Percentiles rank a stretch among this genome's conserved stretches.
Evolutionary conservation across 2,329 filamentous ascomycete genomes (phyloP).

Genomic region (Trichoderma aggressivum): DNA sequence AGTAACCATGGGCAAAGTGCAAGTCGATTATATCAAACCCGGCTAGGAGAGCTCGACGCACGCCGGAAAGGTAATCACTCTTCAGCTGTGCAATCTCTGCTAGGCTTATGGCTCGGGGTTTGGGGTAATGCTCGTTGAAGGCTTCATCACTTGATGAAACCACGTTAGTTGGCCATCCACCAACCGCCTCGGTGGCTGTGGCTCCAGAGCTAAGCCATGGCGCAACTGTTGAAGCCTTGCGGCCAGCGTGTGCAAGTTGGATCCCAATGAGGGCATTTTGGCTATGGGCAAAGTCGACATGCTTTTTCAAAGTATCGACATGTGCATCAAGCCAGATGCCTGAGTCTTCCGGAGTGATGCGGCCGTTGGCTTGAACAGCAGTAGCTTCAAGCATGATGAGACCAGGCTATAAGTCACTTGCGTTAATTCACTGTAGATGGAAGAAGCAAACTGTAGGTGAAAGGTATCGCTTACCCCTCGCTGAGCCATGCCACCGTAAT

Average conservation of each 20-base stretch:
- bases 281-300: conserved; percentile 58
- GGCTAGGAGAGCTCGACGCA: conserved; percentile 54
- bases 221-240: conserved; percentile 54
- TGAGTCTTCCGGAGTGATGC: conserved; percentile 67
- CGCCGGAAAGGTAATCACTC: conserved; percentile 53
- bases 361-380: conserved; percentile 59
- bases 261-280: conserved; percentile 64
- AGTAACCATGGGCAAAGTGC: conserved; percentile 74
- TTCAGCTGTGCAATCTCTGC: conserved; percentile 63
- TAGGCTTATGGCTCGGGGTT: conserved; percentile 61
- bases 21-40: conserved; percentile 68
- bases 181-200: conserved; percentile 35
- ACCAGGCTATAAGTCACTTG: conserved; percentile 40
- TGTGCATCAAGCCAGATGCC: conserved; percentile 72
- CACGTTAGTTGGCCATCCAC: conserved; percentile 51
- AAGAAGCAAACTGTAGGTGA: background rate
- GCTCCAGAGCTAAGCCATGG: conserved; percentile 62
- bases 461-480: conserved; percentile 44
- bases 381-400: conserved; percentile 66
- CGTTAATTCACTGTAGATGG: background rate
- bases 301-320: conserved; percentile 55
- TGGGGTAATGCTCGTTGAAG: conserved; percentile 56
- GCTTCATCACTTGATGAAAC: conserved; percentile 43
- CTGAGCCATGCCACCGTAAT: conserved; percentile 67
- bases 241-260: conserved; percentile 72